These are phyloP conservation scores for Candida taoyuanica DNA, from an alignment of 805 yeast genomes.

Conservation along the genomic window DNA sequence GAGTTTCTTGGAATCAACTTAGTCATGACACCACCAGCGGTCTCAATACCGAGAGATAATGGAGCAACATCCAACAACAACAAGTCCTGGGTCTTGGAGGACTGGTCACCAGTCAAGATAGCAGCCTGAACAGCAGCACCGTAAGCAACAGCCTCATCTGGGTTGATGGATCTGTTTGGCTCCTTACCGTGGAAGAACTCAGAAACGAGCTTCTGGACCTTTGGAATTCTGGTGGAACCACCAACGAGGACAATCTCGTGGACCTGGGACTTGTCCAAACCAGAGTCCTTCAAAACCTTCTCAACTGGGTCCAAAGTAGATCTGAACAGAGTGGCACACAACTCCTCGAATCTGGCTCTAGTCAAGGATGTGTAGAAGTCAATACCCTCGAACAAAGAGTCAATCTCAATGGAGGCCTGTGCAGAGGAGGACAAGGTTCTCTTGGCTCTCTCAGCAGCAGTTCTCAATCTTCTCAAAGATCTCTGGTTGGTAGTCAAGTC, in stretches of 20 bases:
- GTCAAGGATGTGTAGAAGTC: conserved; percentile 96
- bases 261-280: conserved; percentile 83
- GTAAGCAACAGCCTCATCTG: conserved; percentile 98
- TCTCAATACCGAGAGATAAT: conserved; percentile 94
- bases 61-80: conserved; percentile 96
- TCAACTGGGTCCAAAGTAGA: conserved; percentile 93
- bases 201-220: conserved; percentile 89
- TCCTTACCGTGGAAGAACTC: conserved; percentile 97
- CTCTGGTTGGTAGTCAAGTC: conserved; percentile 89
- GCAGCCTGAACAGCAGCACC: conserved; percentile 99
- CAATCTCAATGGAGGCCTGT: conserved; percentile 92
- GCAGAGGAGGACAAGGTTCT: conserved; percentile 95
- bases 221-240: conserved; percentile 98
- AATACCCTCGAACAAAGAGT: conserved; percentile 89
- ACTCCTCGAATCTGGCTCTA: conserved; percentile 96
- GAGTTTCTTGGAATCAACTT: conserved; percentile 96
- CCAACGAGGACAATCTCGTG: conserved; percentile 94
- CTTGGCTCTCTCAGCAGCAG: conserved; percentile 48
- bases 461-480: conserved; percentile 96
- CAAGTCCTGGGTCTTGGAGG: conserved; percentile 93
- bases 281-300: conserved; percentile 87
- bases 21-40: conserved; percentile 99
- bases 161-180: conserved; percentile 94
- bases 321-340: conserved; percentile 91
- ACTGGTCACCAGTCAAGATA: conserved; percentile 91